These are phyloP conservation scores for Thinopyrum elongatum DNA, from an alignment of 176 grass and related monocot genomes.

Conservation along the genomic window DNA sequence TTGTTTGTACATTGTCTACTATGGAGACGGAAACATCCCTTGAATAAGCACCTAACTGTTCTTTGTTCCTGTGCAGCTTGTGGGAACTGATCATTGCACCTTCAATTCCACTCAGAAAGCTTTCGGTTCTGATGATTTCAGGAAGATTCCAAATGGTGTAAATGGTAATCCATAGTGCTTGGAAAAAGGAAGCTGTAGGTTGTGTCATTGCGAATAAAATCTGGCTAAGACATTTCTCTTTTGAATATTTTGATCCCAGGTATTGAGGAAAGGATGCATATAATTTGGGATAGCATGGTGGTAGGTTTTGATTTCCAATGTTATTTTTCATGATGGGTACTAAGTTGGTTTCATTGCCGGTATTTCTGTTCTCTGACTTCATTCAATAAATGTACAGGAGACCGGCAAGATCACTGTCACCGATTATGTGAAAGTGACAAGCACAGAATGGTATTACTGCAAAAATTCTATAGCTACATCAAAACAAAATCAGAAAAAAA, in stretches of 20 bases:
- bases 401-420: slow-evolving; percentile 74
- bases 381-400: slow-evolving; percentile 49
- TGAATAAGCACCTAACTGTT: slow-evolving; percentile 13
- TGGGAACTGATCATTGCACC: slow-evolving; percentile 92
- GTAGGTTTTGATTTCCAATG: slow-evolving; percentile 52
- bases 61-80: slow-evolving; percentile 65
- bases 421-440: slow-evolving; percentile 87
- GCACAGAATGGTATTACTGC: slow-evolving; percentile 80
- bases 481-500: background rate
- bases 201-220: background rate
- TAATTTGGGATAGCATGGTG: slow-evolving; percentile 96
- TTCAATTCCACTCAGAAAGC: slow-evolving; percentile 98
- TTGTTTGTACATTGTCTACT: background rate
- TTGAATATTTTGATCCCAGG: slow-evolving; percentile 49
- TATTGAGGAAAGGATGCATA: slow-evolving; percentile 94
- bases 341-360: slow-evolving; percentile 1
- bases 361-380: slow-evolving; percentile 24
- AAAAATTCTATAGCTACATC: background rate
- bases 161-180: slow-evolving; percentile 54
- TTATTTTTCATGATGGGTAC: background rate
- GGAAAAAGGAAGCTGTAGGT: background rate
- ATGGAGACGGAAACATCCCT: background rate
- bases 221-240: slow-evolving; percentile 11
- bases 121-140: slow-evolving; percentile 82
- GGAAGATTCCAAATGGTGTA: slow-evolving; percentile 95